These are phyloP conservation scores for Cyberlindnera americana DNA, from an alignment of 805 yeast species.

Conservation along the genomic window DNA sequence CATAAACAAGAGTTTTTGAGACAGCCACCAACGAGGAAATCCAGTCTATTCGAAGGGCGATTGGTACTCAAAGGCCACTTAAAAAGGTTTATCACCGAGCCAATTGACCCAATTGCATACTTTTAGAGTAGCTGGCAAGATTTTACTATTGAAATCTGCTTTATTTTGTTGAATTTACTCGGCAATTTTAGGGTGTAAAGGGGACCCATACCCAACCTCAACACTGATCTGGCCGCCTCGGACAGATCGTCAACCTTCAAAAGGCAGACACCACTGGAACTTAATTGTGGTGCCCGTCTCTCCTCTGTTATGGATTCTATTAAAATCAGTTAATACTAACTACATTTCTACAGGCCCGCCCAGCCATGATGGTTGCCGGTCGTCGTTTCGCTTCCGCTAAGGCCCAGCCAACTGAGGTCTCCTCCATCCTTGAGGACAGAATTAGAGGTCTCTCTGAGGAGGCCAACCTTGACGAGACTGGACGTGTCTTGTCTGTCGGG, in stretches of 20 bases:
- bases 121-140: no score
- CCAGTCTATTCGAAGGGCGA: not conserved
- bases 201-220: not conserved
- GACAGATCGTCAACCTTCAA: no score
- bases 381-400: conserved; percentile 87
- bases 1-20: not conserved
- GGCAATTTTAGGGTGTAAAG: conserved; percentile 7
- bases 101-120: conserved; percentile 7
- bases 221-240: conserved; percentile 1
- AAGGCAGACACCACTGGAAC: no score
- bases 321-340: conserved; percentile 21
- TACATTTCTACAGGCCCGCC: conserved; percentile 57
- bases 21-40: not conserved
- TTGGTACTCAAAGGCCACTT: no score
- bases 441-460: conserved; percentile 99
- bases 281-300: no score
- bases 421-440: conserved; percentile 98
- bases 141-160: no score
- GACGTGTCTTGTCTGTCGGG: conserved; percentile 98
- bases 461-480: conserved; percentile 97
- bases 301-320: no score
- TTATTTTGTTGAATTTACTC: no score
- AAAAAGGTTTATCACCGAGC: not conserved
- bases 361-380: conserved; percentile 58
- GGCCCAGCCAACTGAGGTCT: conserved; percentile 99